A percentile compares a stretch with the other conserved stretches of the same genome.
Evolutionary conservation across 2,329 filamentous ascomycete genomes (phyloP).

Genomic region (Juglanconis oblonga): DNA sequence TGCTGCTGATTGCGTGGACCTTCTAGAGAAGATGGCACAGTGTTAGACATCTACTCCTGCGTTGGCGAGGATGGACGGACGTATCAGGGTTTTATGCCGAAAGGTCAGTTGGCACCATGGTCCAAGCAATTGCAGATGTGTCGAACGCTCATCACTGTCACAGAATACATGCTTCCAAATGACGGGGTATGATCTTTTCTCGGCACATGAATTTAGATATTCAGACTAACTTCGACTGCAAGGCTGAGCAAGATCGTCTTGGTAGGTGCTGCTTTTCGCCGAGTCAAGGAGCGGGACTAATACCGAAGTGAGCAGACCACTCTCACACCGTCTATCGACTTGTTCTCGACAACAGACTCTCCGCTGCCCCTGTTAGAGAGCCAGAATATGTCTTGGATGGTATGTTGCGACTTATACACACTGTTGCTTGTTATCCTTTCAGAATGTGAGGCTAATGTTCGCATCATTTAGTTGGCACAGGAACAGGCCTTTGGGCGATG

Average conservation of each 20-base stretch:
- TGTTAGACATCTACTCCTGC: neutral
- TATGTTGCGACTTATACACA: neutral
- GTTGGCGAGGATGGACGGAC: neutral
- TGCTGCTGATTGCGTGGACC: neutral
- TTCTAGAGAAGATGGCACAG: neutral
- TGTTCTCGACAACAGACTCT: neutral
- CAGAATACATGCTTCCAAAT: constrained; percentile 4
- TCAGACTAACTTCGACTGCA: neutral
- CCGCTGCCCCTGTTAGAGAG: neutral
- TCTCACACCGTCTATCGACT: neutral
- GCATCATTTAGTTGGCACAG: neutral
- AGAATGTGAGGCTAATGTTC: neutral
- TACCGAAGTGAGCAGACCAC: neutral
- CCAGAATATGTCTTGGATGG: neutral
- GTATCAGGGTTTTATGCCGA: neutral
- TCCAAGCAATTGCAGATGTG: neutral
- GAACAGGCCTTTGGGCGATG: constrained; percentile 1
- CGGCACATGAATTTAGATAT: neutral
- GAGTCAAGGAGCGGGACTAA: neutral
- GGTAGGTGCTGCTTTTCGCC: neutral
- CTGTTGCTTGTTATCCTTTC: no score
- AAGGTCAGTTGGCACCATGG: neutral
- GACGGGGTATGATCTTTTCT: neutral
- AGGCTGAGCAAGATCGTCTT: constrained; percentile 1
- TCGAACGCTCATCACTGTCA: neutral